phyloP scores from a whole-genome alignment of 1,139 yeast genomes.

The Debaryomycetaceae sp. region DNA sequence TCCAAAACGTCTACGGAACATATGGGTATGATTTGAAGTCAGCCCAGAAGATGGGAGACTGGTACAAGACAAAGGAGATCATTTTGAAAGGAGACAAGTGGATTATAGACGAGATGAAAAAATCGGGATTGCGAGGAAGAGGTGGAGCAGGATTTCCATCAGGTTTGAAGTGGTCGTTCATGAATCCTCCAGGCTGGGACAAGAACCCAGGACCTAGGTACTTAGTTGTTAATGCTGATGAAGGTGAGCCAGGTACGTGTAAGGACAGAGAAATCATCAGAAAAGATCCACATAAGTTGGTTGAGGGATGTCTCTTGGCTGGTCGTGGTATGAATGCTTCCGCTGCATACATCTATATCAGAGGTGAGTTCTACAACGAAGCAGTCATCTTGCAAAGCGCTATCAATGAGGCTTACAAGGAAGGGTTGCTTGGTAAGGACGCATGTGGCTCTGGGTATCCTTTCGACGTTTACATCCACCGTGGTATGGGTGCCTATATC shows the following conservation, averaged over 20 bases:
- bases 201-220: slow-evolving; percentile 82
- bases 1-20: slow-evolving; percentile 74
- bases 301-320: slow-evolving; percentile 82
- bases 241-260: slow-evolving; percentile 93
- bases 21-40: slow-evolving; percentile 74
- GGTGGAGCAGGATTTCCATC: slow-evolving; percentile 95
- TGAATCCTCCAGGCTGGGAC: slow-evolving; percentile 96
- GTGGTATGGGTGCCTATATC: slow-evolving; percentile 90
- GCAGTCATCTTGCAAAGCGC: slow-evolving; percentile 69
- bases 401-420: slow-evolving; percentile 80
- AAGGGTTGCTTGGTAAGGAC: slow-evolving; percentile 74
- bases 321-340: slow-evolving; percentile 93
- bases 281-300: slow-evolving; percentile 85
- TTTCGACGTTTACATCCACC: slow-evolving; percentile 77
- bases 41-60: slow-evolving; percentile 79
- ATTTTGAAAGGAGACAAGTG: slow-evolving; percentile 78
- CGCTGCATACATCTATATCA: slow-evolving; percentile 84
- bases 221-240: slow-evolving; percentile 86
- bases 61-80: slow-evolving; percentile 87
- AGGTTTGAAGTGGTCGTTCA: slow-evolving; percentile 86
- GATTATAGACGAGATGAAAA: slow-evolving; percentile 83
- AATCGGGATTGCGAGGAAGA: slow-evolving; percentile 83
- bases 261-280: slow-evolving; percentile 87
- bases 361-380: slow-evolving; percentile 87
- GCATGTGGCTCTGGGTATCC: slow-evolving; percentile 86